Conservation (phyloP, 164 flowering plant genomes). For the Brasenia schreberi region DNA sequence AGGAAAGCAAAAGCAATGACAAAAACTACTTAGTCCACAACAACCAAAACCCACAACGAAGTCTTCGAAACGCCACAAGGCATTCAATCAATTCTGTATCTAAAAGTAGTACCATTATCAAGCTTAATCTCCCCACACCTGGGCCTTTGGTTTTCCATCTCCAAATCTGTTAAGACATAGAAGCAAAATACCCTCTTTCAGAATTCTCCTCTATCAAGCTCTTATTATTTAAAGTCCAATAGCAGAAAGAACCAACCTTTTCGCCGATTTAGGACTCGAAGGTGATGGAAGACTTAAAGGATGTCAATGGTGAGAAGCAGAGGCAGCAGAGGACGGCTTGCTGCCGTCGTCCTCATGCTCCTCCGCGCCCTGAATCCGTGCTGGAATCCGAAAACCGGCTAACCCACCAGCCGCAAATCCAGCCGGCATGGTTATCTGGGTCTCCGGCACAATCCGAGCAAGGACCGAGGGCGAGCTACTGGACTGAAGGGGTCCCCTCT, state of each 20-base stretch:
- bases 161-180: not conserved
- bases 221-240: not conserved
- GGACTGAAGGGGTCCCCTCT: slow-evolving; percentile 99
- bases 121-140: not conserved
- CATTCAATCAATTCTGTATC: not conserved
- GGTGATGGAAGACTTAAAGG: not conserved
- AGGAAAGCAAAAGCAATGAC: not conserved
- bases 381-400: slow-evolving; percentile 74
- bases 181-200: not conserved
- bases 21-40: not conserved
- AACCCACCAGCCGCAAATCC: slow-evolving; percentile 65
- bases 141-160: not conserved
- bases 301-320: slow-evolving; percentile 77
- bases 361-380: slow-evolving; percentile 89
- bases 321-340: slow-evolving; percentile 67
- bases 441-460: slow-evolving; percentile 18
- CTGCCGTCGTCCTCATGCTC: slow-evolving; percentile 57
- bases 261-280: not conserved
- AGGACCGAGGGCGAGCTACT: slow-evolving; percentile 85
- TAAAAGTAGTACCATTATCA: not conserved
- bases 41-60: not conserved
- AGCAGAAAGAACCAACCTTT: not conserved
- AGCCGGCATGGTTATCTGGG: not conserved
- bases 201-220: not conserved
- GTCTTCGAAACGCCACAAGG: not conserved